These are phyloP conservation scores for Dysphania ambrosioides DNA, from an alignment of 148 eudicot genomes.

Conservation along the genomic window DNA sequence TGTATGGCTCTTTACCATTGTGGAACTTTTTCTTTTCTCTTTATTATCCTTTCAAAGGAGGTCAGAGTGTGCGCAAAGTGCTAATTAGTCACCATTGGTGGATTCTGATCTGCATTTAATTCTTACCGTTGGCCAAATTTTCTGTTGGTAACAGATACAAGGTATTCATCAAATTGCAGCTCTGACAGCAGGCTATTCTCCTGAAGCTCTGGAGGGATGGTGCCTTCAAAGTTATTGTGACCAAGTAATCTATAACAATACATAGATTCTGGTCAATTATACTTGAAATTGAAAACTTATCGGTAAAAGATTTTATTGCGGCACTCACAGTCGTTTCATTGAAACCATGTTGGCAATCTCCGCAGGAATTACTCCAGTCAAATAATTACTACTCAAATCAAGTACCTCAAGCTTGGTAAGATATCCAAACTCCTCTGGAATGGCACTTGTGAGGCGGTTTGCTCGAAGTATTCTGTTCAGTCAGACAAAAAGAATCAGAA, in stretches of 20 bases:
- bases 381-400: slow-evolving; percentile 75
- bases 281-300: neutral
- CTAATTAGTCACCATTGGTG: neutral
- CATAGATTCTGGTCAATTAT: slow-evolving; percentile 7
- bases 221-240: slow-evolving; percentile 66
- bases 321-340: slow-evolving; percentile 67
- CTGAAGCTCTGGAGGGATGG: slow-evolving; percentile 52
- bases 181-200: slow-evolving; percentile 61
- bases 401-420: slow-evolving; percentile 65
- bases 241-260: slow-evolving; percentile 56
- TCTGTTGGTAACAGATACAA: slow-evolving; percentile 41
- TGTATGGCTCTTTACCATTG: no score
- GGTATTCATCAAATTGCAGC: slow-evolving; percentile 58
- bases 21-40: no score
- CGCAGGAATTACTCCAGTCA: slow-evolving; percentile 68
- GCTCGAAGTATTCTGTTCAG: slow-evolving; percentile 56
- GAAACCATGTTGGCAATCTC: slow-evolving; percentile 56
- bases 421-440: slow-evolving; percentile 65
- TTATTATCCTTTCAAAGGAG: no score
- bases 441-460: slow-evolving; percentile 66
- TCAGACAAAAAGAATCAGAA: slow-evolving; percentile 23
- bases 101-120: neutral
- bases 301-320: neutral
- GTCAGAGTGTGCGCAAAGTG: slow-evolving; percentile 6
- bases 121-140: slow-evolving; percentile 62